Conservation (phyloP, 164 flowering plant species). For the Liquidambar formosana region DNA sequence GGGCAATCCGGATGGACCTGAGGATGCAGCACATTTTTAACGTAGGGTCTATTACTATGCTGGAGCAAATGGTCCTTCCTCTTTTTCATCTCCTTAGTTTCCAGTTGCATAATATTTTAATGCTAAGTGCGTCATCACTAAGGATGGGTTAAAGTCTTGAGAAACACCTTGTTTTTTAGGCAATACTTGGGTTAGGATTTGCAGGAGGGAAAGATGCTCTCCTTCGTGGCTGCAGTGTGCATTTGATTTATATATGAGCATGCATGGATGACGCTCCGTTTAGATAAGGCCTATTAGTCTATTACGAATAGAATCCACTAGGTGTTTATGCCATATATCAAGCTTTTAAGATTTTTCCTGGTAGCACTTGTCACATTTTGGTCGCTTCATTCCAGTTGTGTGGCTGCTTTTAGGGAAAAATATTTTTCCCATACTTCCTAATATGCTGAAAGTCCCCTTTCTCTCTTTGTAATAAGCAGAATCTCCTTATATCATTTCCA, state of each 20-base stretch:
- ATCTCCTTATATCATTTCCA: no score
- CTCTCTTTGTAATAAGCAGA: no score
- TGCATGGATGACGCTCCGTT: neutral
- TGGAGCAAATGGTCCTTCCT: slow-evolving; percentile 90
- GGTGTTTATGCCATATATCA: no score
- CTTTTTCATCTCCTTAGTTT: neutral
- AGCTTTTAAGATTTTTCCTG: no score
- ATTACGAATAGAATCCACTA: neutral
- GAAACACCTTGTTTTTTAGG: neutral
- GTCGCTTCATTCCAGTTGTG: no score
- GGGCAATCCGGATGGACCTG: slow-evolving; percentile 93
- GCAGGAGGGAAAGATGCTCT: neutral
- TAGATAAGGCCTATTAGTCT: neutral
- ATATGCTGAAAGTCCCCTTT: no score
- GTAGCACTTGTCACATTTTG: no score
- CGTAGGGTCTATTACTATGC: slow-evolving; percentile 69
- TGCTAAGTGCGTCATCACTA: neutral
- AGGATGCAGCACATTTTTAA: slow-evolving; percentile 95
- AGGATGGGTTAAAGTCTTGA: neutral
- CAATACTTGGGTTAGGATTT: neutral
- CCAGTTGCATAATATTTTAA: neutral
- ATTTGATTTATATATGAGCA: neutral
- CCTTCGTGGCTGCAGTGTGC: neutral
- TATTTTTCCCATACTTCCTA: no score
- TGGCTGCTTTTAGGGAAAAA: no score